Base-by-base conservation (phyloP, 1,139 yeast species). In the Taphrina communis region DNA sequence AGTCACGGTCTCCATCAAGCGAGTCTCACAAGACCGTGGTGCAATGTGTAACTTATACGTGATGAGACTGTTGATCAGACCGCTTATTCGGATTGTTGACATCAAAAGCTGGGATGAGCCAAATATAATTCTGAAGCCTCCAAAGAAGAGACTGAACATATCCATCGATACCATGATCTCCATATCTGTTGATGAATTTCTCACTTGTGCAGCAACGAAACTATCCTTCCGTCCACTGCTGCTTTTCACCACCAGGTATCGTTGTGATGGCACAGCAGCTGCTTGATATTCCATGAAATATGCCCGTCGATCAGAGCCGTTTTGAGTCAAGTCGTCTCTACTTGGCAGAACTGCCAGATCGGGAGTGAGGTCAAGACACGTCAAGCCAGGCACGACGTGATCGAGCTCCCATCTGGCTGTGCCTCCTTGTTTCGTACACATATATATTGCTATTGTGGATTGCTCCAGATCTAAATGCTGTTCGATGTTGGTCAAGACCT, bases 21-120 rank as follows among this genome's bases (percentile, higher is more conserved):
- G 69, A 6, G 48, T 19, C 36, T 50, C 35, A 48, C 67, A 52
- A 8, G 36, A 35, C 35, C 65, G 48, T 6, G 74, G 69, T n/a
- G 60, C 66, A 19, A 75, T 70, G 6, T 71, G 71, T n/a, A 87
- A 75, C 35, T 78, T 81, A 74, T 86, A 88, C 0, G 88, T 86
- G 38, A 88, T 75, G 9, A 89, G 75, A 75, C 91, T 86, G 69
- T 87, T 85, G 85, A 88, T 84, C 0, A 87, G 84, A 12, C 52
- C 57, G 11, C 44, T 87, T 77, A 1, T 86, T 78, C n/a, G 87
- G 76, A 68, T 80, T 80, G 70, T 86, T 86, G 73, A 80, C 87
- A 6, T 77, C 74, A 0, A 77, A 70, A 11, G 85, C 72, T 0
- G 78, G 73, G 2, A 78, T 73, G 0, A 80, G 73, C 38, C 81